Conservation (phyloP, 768 basidiomycete species). For the Russula vinacea region DNA sequence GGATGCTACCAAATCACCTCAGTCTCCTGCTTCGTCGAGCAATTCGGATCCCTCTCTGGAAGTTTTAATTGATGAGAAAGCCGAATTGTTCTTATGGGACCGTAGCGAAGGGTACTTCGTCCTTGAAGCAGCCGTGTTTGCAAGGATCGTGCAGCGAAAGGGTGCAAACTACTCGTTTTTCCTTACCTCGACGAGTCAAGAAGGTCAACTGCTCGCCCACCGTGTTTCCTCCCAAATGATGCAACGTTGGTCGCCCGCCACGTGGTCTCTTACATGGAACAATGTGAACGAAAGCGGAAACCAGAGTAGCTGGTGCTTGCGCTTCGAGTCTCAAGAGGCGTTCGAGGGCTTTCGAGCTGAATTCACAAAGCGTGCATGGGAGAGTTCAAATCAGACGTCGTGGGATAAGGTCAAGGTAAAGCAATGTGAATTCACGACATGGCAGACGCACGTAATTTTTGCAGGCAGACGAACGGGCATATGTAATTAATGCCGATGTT, state of each 20-base stretch:
- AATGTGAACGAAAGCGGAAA: conserved; percentile 52
- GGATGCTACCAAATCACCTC: conserved; percentile 13
- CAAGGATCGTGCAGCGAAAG: conserved; percentile 50
- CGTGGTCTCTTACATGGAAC: conserved; percentile 87
- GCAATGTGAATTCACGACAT: conserved; percentile 18
- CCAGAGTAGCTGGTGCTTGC: conserved; percentile 79
- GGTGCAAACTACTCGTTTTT: conserved; percentile 53
- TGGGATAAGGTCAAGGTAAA: conserved; percentile 80
- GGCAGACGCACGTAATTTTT: conserved; percentile 38
- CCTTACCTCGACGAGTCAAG: conserved; percentile 52
- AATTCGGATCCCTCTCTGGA: conserved; percentile 27
- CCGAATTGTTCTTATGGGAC: conserved; percentile 65
- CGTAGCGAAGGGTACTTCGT: conserved; percentile 47
- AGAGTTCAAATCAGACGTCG: conserved; percentile 63
- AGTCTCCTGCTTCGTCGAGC: conserved; percentile 16
- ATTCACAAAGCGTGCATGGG: conserved; percentile 76
- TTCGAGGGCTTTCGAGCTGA: conserved; percentile 58
- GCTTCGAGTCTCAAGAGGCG: conserved; percentile 54
- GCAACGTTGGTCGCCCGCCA: conserved; percentile 58
- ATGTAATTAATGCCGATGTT: conserved; percentile 67
- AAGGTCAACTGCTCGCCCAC: conserved; percentile 56
- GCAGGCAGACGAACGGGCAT: conserved; percentile 73
- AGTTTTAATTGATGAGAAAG: conserved; percentile 43
- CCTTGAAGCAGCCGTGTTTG: conserved; percentile 45
- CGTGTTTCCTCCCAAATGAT: conserved; percentile 66